A percentile compares a stretch with the other conserved stretches of the same genome.
Conservation (phyloP, 2,329 filamentous ascomycete species). For the Coniochaeta pulveracea region DNA sequence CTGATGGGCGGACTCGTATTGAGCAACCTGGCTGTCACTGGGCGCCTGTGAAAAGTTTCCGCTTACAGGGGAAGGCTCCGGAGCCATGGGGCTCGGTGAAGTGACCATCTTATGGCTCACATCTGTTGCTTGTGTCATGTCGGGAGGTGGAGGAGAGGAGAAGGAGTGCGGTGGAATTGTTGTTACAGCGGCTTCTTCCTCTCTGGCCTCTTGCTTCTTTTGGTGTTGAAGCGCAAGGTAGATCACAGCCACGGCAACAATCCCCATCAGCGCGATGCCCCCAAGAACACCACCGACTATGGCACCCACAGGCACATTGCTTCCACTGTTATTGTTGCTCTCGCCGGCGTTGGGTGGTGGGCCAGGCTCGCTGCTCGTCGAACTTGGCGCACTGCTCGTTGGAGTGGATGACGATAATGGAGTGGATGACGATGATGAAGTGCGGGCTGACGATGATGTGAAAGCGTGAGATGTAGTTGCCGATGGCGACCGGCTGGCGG, state of each 20-base stretch:
- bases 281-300: conserved; percentile 11
- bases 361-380: too few relatives aligned
- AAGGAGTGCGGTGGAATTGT: not conserved
- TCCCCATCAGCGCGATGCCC: conserved; percentile 9
- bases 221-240: conserved; percentile 5
- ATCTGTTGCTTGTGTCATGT: too few relatives aligned
- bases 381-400: not conserved
- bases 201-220: not conserved
- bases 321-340: not conserved
- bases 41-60: too few relatives aligned
- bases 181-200: not conserved
- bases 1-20: conserved; percentile 2
- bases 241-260: conserved; percentile 7
- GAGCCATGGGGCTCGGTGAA: too few relatives aligned
- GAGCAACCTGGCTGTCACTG: not conserved
- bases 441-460: too few relatives aligned
- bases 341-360: not conserved
- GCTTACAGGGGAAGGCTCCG: too few relatives aligned
- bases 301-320: conserved; percentile 2
- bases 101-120: too few relatives aligned
- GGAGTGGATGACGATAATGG: too few relatives aligned
- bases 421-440: too few relatives aligned
- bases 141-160: too few relatives aligned
- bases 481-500: too few relatives aligned
- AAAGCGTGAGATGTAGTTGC: too few relatives aligned